Conservation (phyloP, 306 rosid species). For the Malus fusca region DNA sequence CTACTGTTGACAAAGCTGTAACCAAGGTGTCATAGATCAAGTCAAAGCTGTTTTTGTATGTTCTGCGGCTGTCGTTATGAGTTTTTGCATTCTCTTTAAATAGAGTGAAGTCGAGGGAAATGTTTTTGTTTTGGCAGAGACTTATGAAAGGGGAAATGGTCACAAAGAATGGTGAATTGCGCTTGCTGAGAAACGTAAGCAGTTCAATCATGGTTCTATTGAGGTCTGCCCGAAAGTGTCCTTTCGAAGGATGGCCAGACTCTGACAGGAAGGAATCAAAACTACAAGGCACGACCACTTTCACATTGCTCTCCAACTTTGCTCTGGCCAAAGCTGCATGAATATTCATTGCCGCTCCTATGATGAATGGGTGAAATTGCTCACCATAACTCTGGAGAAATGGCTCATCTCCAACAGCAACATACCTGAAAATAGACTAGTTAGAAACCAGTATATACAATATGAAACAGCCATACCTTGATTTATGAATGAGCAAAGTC, state of each 20-base stretch:
- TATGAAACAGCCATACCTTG: not conserved
- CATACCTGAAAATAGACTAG: slow-evolving; percentile 45
- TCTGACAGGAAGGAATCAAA: slow-evolving; percentile 61
- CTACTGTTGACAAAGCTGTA: slow-evolving; percentile 46
- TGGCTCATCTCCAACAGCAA: slow-evolving; percentile 90
- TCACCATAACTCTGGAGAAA: slow-evolving; percentile 67
- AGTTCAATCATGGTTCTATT: slow-evolving; percentile 80
- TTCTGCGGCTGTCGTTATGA: slow-evolving; percentile 45
- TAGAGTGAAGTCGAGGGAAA: slow-evolving; percentile 62
- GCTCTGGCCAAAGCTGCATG: slow-evolving; percentile 59
- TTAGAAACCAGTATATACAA: slow-evolving; percentile 19
- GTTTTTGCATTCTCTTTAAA: slow-evolving; percentile 60
- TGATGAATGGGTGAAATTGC: slow-evolving; percentile 59
- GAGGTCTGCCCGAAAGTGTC: slow-evolving; percentile 66
- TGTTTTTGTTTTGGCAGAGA: slow-evolving; percentile 57
- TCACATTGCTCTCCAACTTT: slow-evolving; percentile 56
- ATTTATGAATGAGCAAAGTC: slow-evolving; percentile 5
- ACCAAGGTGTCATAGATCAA: slow-evolving; percentile 60
- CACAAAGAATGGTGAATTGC: slow-evolving; percentile 66
- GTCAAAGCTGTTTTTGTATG: slow-evolving; percentile 78
- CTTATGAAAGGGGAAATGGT: slow-evolving; percentile 62
- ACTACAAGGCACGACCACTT: slow-evolving; percentile 94
- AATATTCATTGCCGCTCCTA: slow-evolving; percentile 74
- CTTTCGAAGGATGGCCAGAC: slow-evolving; percentile 49
- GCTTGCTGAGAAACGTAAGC: slow-evolving; percentile 67